Evolutionary conservation across 306 rosid genomes (phyloP).

Genomic region (apple (Malus domestica)): ASM211411v1 NC_041789.1:17330001-17330500

Average conservation of each 20-base stretch:
- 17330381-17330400: not conserved
- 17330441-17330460: not conserved
- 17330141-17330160: too few species aligned
- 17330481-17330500: not conserved
- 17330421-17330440: not conserved
- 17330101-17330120: too few species aligned
- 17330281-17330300: constrained; percentile 10
- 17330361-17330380: too few species aligned
- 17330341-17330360: too few species aligned
- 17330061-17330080: too few species aligned
- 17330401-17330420: not conserved
- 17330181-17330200: constrained; percentile 10
- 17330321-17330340: not conserved
- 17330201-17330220: constrained; percentile 6
- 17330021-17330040: too few species aligned
- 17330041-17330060: too few species aligned
- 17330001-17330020: too few species aligned
- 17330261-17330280: constrained; percentile 1
- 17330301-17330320: not conserved
- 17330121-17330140: too few species aligned
- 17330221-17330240: not conserved
- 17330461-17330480: not conserved
- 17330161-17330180: not conserved
- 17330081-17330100: too few species aligned
- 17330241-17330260: not conserved